These are phyloP conservation scores for Brassica juncea DNA, from an alignment of 345 rosid species.

Conservation along the genomic window DNA sequence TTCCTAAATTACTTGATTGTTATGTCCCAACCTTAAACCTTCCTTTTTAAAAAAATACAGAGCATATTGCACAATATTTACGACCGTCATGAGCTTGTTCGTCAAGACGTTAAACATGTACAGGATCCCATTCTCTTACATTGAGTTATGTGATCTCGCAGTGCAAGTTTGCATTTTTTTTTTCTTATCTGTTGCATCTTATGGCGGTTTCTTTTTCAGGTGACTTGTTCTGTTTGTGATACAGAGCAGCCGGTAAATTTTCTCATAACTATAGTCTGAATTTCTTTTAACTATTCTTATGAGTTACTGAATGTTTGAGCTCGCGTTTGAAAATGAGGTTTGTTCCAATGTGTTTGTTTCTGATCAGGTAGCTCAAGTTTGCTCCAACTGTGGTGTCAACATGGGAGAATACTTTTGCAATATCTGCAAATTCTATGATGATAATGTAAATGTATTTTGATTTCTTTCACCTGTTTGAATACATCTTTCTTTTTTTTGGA, in stretches of 20 bases:
- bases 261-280: slow-evolving; percentile 28
- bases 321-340: too few relatives aligned
- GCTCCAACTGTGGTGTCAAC: slow-evolving; percentile 94
- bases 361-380: slow-evolving; percentile 66
- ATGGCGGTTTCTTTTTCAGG: neutral
- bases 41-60: slow-evolving; percentile 39
- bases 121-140: slow-evolving; percentile 10
- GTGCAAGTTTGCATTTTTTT: neutral
- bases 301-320: too few relatives aligned
- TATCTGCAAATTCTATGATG: slow-evolving; percentile 93
- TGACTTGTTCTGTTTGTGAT: too few relatives aligned
- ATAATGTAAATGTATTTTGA: slow-evolving; percentile 53
- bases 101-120: slow-evolving; percentile 79
- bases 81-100: slow-evolving; percentile 77
- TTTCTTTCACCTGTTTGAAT: neutral
- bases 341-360: too few relatives aligned
- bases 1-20: neutral
- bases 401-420: slow-evolving; percentile 95
- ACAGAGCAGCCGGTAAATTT: slow-evolving; percentile 38
- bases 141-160: neutral
- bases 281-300: neutral
- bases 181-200: neutral
- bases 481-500: too few relatives aligned
- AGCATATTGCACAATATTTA: slow-evolving; percentile 55
- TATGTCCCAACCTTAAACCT: neutral